phyloP scores from a whole-genome alignment of 1,284 basidiomycete species.

The Xanthoconium separans region DNA sequence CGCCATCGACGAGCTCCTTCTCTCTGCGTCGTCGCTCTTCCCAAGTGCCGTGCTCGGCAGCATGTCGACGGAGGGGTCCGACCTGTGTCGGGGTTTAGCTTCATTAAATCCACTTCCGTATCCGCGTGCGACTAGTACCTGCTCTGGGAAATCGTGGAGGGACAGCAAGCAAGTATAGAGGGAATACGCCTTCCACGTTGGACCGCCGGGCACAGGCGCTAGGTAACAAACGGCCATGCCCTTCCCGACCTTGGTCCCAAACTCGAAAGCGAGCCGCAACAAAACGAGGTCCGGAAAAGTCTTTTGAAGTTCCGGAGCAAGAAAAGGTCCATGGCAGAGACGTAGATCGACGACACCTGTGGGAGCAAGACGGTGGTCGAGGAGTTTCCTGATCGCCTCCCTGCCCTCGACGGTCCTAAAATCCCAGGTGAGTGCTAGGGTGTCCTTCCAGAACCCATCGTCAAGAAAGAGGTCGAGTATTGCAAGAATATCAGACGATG shows the following conservation, averaged over 20 bases:
- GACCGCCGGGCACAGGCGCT: constrained; percentile 17
- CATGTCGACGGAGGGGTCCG: constrained; percentile 19
- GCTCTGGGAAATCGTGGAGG: constrained; percentile 47
- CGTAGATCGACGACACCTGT: constrained; percentile 30
- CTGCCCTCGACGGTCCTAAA: constrained; percentile 27
- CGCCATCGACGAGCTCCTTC: constrained; percentile 21
- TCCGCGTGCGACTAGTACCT: constrained; percentile 24
- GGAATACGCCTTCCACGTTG: constrained; percentile 30
- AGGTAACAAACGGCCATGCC: constrained; percentile 23
- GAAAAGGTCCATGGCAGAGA: constrained; percentile 16
- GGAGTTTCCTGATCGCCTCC: constrained; percentile 23
- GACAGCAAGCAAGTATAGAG: constrained; percentile 50
- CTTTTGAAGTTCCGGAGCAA: constrained; percentile 23
- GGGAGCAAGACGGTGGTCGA: constrained; percentile 30
- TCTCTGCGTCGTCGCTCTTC: constrained; percentile 26
- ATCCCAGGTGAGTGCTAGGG: constrained; percentile 30
- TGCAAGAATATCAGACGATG: constrained; percentile 23
- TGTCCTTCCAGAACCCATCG: constrained; percentile 32
- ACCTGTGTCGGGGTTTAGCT: constrained; percentile 16
- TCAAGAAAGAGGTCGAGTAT: constrained; percentile 29
- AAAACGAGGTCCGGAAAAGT: constrained; percentile 27
- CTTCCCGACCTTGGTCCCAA: constrained; percentile 25
- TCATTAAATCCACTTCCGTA: background rate
- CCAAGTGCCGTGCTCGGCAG: constrained; percentile 30
- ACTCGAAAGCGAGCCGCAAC: constrained; percentile 25